These are phyloP conservation scores for Cystobasidiaceae sp. DNA, from an alignment of 1,284 basidiomycete genomes.

Conservation along the genomic window DNA sequence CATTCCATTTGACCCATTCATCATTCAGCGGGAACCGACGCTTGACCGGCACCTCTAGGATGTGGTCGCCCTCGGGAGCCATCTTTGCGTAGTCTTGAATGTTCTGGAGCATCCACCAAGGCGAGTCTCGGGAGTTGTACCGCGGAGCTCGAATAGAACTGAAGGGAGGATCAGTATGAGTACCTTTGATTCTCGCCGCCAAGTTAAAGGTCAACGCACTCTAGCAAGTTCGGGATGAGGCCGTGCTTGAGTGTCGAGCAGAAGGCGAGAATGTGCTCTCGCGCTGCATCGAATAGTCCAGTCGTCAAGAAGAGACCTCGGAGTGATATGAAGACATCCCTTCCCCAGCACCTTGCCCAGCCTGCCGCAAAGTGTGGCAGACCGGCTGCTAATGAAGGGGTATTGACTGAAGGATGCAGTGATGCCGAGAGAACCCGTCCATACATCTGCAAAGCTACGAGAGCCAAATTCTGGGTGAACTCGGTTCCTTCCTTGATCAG, in stretches of 20 bases:
- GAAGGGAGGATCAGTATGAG: not conserved
- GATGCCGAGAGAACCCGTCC: conserved; percentile 83
- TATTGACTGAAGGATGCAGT: conserved; percentile 59
- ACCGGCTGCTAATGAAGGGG: conserved; percentile 84
- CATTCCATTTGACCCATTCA: conserved; percentile 88
- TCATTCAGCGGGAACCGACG: conserved; percentile 91
- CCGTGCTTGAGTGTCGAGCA: conserved; percentile 44
- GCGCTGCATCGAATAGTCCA: conserved; percentile 78
- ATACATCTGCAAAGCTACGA: conserved; percentile 86
- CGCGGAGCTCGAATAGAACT: conserved; percentile 47
- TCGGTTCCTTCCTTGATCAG: conserved; percentile 74
- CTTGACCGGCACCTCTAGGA: conserved; percentile 76
- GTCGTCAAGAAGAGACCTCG: conserved; percentile 81
- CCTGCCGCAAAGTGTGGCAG: conserved; percentile 82
- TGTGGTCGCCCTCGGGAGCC: conserved; percentile 74
- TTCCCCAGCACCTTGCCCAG: conserved; percentile 95
- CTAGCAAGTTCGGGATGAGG: conserved; percentile 85
- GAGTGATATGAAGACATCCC: conserved; percentile 59
- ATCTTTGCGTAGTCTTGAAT: conserved; percentile 87
- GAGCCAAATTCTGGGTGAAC: conserved; percentile 82
- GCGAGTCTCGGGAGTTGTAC: conserved; percentile 85
- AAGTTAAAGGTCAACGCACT: conserved; percentile 51
- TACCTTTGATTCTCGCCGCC: not conserved
- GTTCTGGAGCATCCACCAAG: conserved; percentile 98
- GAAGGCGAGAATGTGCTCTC: conserved; percentile 72